A percentile compares a stretch with the other conserved stretches of the same genome.
phyloP scores from a whole-genome alignment of 2,329 filamentous ascomycete genomes.

The Fusarium palustre region DNA sequence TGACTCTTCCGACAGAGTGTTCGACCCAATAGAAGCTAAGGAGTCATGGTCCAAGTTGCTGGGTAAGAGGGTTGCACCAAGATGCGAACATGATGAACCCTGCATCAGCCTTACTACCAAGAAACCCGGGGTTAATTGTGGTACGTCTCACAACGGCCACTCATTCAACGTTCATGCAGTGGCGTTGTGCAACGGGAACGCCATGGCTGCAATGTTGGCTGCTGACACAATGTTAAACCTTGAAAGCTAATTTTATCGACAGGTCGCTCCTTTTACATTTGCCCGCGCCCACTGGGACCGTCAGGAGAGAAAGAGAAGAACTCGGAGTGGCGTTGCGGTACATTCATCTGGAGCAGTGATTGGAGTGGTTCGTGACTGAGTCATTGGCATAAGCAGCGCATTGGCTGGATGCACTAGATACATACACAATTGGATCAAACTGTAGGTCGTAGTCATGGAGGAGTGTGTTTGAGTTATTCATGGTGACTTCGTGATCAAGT shows the following conservation, averaged over 20 bases:
- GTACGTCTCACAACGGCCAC: constrained; percentile 52
- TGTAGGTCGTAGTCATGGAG: neutral
- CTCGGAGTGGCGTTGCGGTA: constrained; percentile 87
- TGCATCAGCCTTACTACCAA: constrained; percentile 88
- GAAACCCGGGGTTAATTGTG: constrained; percentile 87
- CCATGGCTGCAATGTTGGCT: constrained; percentile 2
- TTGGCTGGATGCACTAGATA: neutral
- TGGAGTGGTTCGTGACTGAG: constrained; percentile 56
- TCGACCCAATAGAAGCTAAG: constrained; percentile 78
- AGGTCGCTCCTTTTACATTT: constrained; percentile 74
- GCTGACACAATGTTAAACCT: constrained; percentile 1
- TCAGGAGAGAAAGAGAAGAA: constrained; percentile 85
- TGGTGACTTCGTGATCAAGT: neutral
- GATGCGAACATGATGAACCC: constrained; percentile 88
- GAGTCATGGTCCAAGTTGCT: constrained; percentile 90
- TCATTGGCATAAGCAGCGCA: neutral
- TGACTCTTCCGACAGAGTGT: constrained; percentile 55
- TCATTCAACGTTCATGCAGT: constrained; percentile 16
- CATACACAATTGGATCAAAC: neutral
- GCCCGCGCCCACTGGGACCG: constrained; percentile 80
- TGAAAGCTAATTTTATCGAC: constrained; percentile 34
- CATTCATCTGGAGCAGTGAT: constrained; percentile 79
- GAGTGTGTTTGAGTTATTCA: neutral
- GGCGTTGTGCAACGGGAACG: too few species aligned
- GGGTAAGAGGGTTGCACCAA: constrained; percentile 77